Evolutionary conservation across 78 protist genomes (phyloP).

Genomic region (Mastigamoeba balamuthi): DNA sequence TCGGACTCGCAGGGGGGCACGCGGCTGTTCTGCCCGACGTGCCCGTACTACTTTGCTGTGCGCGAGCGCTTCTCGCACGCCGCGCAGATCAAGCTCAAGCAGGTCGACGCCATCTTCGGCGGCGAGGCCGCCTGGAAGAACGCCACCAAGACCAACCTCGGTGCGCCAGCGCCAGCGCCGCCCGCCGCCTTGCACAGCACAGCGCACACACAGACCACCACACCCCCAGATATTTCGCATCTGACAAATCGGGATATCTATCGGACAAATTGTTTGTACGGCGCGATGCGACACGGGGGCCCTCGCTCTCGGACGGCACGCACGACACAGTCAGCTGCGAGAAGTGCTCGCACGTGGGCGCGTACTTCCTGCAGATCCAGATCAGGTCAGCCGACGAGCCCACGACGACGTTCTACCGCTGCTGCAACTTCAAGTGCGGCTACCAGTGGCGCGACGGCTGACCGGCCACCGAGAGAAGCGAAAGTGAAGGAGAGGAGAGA

Average conservation of each 20-base stretch:
- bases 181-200: too few species aligned
- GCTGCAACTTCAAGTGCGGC: neutral
- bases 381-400: slow-evolving; percentile 45
- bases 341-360: neutral
- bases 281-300: too few species aligned
- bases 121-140: neutral
- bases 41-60: neutral
- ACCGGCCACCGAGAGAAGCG: too few species aligned
- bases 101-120: neutral
- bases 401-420: slow-evolving; percentile 13
- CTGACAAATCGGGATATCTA: too few species aligned
- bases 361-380: slow-evolving; percentile 42
- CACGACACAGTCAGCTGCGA: slow-evolving; percentile 1
- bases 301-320: too few species aligned
- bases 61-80: neutral
- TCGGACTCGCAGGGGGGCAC: too few species aligned
- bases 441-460: neutral
- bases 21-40: neutral
- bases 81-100: neutral
- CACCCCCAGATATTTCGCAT: too few species aligned
- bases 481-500: too few species aligned
- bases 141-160: neutral
- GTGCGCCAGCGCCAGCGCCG: too few species aligned
- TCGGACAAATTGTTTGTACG: too few species aligned
- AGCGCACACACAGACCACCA: too few species aligned